Conservation (phyloP, 2,329 filamentous ascomycete species). For the Claviceps purpurea region DNA sequence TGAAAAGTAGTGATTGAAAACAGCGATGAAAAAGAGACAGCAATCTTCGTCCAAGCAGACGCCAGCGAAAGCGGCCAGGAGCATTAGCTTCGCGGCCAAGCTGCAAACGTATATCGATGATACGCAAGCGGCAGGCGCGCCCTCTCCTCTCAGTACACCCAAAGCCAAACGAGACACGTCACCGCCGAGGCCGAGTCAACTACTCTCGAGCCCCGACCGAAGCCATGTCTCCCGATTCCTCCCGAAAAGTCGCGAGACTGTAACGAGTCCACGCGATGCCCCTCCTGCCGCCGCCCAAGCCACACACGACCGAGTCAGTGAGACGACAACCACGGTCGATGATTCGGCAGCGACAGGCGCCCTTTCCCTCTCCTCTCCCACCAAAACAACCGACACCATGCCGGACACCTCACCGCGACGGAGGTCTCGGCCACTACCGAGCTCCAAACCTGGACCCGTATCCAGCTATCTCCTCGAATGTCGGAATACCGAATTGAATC, state of each 20-base stretch:
- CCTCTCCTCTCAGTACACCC: background rate
- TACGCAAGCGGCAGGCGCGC: background rate
- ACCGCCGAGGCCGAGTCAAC: constrained; percentile 24
- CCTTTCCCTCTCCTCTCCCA: background rate
- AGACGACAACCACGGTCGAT: background rate
- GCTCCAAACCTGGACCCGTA: constrained; percentile 33
- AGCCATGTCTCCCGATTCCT: constrained; percentile 47
- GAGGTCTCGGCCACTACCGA: constrained; percentile 25
- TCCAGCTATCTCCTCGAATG: constrained; percentile 48
- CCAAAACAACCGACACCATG: constrained; percentile 18
- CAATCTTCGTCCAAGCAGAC: background rate
- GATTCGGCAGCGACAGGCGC: background rate
- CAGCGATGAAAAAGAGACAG: too few relatives aligned
- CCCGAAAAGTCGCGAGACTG: constrained; percentile 45
- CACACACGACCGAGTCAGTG: too few relatives aligned
- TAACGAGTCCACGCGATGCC: constrained; percentile 49
- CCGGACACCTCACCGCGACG: constrained; percentile 29
- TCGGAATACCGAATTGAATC: constrained; percentile 47
- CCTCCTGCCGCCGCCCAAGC: constrained; percentile 8
- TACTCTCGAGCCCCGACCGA: constrained; percentile 28
- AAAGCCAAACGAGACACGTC: constrained; percentile 30
- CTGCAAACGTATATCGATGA: background rate
- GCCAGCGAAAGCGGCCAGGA: background rate
- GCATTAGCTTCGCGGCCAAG: background rate
- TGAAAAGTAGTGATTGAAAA: too few relatives aligned